Base-by-base conservation (phyloP, 768 basidiomycete genomes). In the Mycena polygramma region DNA sequence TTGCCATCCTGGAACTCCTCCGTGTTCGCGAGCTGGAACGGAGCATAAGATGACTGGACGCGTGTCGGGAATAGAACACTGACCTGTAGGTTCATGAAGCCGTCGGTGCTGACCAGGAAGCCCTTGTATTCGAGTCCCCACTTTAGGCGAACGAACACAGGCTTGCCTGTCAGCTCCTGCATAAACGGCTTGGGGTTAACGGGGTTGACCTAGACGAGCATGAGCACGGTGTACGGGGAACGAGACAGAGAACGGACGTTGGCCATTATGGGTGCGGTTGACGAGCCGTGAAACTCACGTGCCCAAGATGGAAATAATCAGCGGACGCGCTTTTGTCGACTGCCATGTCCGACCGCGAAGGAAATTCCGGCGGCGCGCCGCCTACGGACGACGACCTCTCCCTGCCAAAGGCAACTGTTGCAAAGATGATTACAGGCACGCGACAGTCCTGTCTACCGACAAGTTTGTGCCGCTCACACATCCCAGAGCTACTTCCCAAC, bases 121-220 rank as follows among this genome's bases (percentile, higher is more conserved):
- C 98, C 98, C 85, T 96, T 98, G 88, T 99, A 99, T 79, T 99
- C 96, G 59, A 98, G 87, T 71, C 98, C 98, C 98, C 98, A 99
- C 85, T 99, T 99, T 77, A 99, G 89, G 69, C 91, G 90, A 72
- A 99, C 98, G 77, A 91, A 94, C 53, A 99, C 95, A 46, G 93
- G 92, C 86, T 99, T 98, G 72, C 98, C 98, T 35, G 98, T 98
- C 74, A 99, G 91, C 80, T 98, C 97, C 84, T 98, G 96, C 77
- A 99, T 88, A 85, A 99, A 99, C 8, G 98, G 98, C 84, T 99
- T 99, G 24, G 98, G 98, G 83, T 99, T 99, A 77, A 99, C 95
- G 74, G 97, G 97, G 76, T 91, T 90, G 78, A 94, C 92, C 92
- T 94, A 79, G 19, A 43, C 51, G 46, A 66, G 59, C 51, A 60